These are phyloP conservation scores for Cornus suecica DNA, from an alignment of 148 eudicot genomes.

Conservation along the genomic window DNA sequence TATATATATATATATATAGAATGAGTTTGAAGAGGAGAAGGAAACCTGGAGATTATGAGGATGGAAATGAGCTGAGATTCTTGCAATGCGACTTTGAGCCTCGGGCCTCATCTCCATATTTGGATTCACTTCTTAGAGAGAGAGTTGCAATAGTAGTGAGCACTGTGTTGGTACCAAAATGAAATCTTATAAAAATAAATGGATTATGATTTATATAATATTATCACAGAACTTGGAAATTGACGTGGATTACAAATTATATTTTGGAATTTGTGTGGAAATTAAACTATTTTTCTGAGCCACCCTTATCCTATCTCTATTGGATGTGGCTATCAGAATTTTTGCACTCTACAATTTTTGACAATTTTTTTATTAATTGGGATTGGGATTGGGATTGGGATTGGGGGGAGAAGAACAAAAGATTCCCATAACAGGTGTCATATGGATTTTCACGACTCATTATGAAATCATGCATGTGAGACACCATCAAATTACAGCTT, in stretches of 20 bases:
- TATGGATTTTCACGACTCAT: background rate
- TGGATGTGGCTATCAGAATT: background rate
- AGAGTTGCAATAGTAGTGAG: background rate
- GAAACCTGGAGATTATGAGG: slow-evolving; percentile 68
- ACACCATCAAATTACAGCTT: no score
- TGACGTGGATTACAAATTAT: background rate
- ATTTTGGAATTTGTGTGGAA: background rate
- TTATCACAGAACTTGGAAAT: background rate
- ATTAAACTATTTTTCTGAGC: background rate
- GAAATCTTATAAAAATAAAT: no score
- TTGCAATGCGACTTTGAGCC: slow-evolving; percentile 14
- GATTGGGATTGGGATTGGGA: background rate
- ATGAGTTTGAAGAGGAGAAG: background rate
- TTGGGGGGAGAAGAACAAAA: background rate
- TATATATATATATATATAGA: background rate
- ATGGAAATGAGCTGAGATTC: slow-evolving; percentile 85
- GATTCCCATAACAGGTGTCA: background rate
- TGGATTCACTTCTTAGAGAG: background rate
- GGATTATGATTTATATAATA: no score
- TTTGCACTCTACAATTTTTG: no score
- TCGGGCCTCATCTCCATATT: background rate
- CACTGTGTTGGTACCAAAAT: no score
- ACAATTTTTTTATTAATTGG: no score
- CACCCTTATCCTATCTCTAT: background rate
- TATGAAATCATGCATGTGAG: no score